Percentiles rank a stretch among this genome's conserved stretches.
Conservation (phyloP, 2,329 filamentous ascomycete species). For the Diplodia sapinea region DNA sequence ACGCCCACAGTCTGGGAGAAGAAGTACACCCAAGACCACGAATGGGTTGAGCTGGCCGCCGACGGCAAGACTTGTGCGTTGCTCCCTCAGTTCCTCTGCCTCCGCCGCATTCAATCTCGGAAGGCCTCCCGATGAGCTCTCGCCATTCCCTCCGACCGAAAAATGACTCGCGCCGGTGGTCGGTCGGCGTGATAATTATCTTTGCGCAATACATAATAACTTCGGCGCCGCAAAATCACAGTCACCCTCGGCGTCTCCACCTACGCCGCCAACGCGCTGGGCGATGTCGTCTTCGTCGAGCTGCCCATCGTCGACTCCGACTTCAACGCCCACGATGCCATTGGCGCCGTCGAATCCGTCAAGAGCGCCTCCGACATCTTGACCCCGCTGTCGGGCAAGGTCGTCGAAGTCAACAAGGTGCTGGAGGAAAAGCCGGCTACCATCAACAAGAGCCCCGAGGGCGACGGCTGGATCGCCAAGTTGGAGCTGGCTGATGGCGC, state of each 20-base stretch:
- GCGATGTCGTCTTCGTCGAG: slow-evolving; percentile 97
- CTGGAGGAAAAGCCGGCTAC: slow-evolving; percentile 84
- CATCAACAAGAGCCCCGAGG: slow-evolving; percentile 91
- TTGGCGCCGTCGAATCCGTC: slow-evolving; percentile 96
- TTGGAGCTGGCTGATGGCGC: slow-evolving; percentile 75
- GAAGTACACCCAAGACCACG: slow-evolving; percentile 95
- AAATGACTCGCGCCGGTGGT: slow-evolving; percentile 5
- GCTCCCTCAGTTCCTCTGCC: slow-evolving; percentile 15
- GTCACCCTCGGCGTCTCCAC: slow-evolving; percentile 81
- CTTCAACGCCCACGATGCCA: slow-evolving; percentile 76
- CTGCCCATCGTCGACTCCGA: slow-evolving; percentile 75
- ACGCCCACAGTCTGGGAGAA: slow-evolving; percentile 64
- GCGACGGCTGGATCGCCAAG: slow-evolving; percentile 91
- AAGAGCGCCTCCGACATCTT: slow-evolving; percentile 99
- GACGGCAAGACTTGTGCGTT: slow-evolving; percentile 77
- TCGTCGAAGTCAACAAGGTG: slow-evolving; percentile 73
- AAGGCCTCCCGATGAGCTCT: background rate
- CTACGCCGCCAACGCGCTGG: slow-evolving; percentile 90
- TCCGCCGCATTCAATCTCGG: background rate
- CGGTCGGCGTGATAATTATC: slow-evolving; percentile 11
- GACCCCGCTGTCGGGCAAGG: slow-evolving; percentile 78
- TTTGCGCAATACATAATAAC: slow-evolving; percentile 30
- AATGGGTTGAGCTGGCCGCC: slow-evolving; percentile 90
- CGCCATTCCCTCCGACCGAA: slow-evolving; percentile 26
- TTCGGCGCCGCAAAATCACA: slow-evolving; percentile 39